Base-by-base conservation (phyloP, 768 basidiomycete genomes). In the Lactarius pseudohatsudake region DNA sequence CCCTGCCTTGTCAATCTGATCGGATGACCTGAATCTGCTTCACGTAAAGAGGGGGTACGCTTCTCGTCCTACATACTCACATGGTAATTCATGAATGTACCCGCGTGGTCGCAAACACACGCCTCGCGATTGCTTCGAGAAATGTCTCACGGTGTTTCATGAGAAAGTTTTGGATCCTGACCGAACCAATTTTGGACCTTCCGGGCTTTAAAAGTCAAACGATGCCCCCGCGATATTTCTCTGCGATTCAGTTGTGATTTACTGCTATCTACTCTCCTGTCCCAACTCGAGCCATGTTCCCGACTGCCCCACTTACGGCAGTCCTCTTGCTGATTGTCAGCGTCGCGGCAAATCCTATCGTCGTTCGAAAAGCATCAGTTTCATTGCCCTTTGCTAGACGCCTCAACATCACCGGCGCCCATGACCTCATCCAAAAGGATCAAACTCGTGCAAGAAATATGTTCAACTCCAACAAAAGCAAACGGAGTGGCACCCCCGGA, bases 391-490 rank as follows among this genome's bases (percentile, higher is more conserved):
- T 89, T 54, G 81, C 28, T 84, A 82, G 82, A 72, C 77, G 79
- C 66, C 72, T 86, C 72, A 87, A 87, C 76, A 68, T 80, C 67
- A 84, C 79, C 18, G 83, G 84, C 69, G 71, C 81, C n/a, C 76
- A 77, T 69, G 84, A 83, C 63, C 75, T 89, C 57, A 64, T 87
- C 26, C 73, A 79, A 56, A 79, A 79, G 65, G 87, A 88, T 72
- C 79, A 82, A 65, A 76, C 79, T 40, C 81, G 86, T 67, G 82
- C 82, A 22, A 71, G 78, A 64, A 75, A 76, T 38, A 68, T 88
- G 61, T 41, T 41, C 57, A 76, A 76, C 1, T 79, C 74, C 38
- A 79, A 77, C 9, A 73, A 76, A 38, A 78, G 79, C 10, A 79
- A 76, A 67, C 70, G 65, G 72, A 71, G 62, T 18, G 71, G 65